Evolutionary conservation across 495 filamentous ascomycete genomes (phyloP).

Genomic region (Margaritispora aquatica): DNA sequence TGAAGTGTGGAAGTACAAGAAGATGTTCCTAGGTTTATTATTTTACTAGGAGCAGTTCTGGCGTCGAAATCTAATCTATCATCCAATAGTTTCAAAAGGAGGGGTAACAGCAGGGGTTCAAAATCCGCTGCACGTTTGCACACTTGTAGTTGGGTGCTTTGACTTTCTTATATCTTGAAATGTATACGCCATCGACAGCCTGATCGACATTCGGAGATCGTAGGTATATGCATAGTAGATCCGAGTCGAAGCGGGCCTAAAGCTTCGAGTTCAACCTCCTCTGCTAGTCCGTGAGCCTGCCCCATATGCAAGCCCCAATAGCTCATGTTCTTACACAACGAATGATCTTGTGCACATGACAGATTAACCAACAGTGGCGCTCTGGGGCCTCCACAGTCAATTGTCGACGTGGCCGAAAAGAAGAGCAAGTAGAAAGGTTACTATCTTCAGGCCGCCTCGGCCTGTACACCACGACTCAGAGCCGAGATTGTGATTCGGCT

Average conservation of each 20-base stretch:
- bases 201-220: neutral
- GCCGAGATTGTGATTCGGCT: neutral
- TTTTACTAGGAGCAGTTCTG: neutral
- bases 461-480: neutral
- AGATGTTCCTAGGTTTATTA: neutral
- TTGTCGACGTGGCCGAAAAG: neutral
- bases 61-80: neutral
- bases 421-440: neutral
- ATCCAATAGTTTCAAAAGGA: neutral
- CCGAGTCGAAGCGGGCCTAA: neutral
- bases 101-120: neutral
- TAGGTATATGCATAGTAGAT: neutral
- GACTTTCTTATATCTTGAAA: neutral
- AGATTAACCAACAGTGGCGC: neutral
- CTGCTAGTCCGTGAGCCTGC: neutral
- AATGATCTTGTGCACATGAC: neutral
- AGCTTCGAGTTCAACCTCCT: neutral
- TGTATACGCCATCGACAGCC: neutral
- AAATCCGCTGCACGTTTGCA: neutral
- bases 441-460: neutral
- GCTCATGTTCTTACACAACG: neutral
- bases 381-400: neutral
- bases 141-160: neutral
- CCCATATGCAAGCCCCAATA: neutral
- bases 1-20: constrained; percentile 9